Evolutionary conservation across 257 asterid species (phyloP), one percentile per base, ranked within the genome.

Genomic region (Orobanche coerulescens): DNA sequence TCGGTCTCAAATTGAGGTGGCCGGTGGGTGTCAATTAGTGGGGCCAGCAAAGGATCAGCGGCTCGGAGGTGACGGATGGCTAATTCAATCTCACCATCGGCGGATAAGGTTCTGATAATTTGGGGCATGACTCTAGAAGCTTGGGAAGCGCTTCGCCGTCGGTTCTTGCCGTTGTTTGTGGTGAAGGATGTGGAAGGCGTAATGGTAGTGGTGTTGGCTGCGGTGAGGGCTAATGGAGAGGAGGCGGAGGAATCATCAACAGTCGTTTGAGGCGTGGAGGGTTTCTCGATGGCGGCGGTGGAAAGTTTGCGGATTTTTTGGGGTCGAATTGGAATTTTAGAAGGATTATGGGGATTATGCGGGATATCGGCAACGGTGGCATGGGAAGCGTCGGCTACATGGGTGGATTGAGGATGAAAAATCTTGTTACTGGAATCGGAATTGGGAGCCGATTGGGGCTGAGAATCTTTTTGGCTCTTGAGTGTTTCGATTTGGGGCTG

Each of bases 261-360:
- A 28, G 37, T 37, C 24, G 72, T 36, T 54, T 58, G 71, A 1
- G 48, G 22, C 2, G 66, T 64, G 0, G 74, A 64, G 12, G 64
- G 37, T 12, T 81, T 61, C 14, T 63, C 70, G 44, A n/a, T n/a
- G n/a, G 70, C 57, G 19, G 71, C 16, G 31, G 54, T 43, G 76
- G 91, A 90, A 10, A 91, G 95, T 56, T 84, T 88, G 11, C 98
- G 85, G 62, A 91, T 86, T 67, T 91, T 91, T 16, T 75, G 96
- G 52, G 98, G 98, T 33, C 96, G 95, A 72, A 92, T 88, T 50
- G 96, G 98, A 46, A 88, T 92, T 77, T 92, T 88, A 65, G 96
- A 84, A 40, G 96, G 90, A 68, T 85, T 82, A 39, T 84, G 76
- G 49, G 79, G 65, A 34, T 71, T 75, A 0, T 55, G 78, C 53